Evolutionary conservation across 768 basidiomycete species (phyloP), one percentile per base, ranked within the genome.

Genomic region (Suillus subalutaceus): DNA sequence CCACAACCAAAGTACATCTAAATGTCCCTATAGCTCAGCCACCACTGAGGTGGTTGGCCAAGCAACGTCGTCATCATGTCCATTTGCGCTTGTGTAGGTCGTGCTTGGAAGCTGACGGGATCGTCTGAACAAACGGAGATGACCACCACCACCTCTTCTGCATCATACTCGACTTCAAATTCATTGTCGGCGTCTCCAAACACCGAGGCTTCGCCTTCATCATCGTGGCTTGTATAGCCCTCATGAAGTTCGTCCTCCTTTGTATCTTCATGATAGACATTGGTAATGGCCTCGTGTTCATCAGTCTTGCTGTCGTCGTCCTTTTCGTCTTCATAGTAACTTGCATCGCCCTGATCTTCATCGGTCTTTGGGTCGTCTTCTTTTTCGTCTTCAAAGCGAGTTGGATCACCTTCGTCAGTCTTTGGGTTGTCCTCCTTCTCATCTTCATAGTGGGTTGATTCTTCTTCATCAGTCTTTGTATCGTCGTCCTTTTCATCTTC

Each of bases 51-150:
- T 12, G 26, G 26, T 20, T 41, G 40, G 26, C 18, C 5, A 26
- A 60, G 40, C 26, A 43, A 60, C 10, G 26, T 12, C 18, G 59
- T 32, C 59, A 60, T 30, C 41, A 30, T 30, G 41, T 60, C 59
- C 40, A 60, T 41, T 16, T 60, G 37, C 5, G 30, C 23, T 40
- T 41, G 41, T 12, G 40, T 20, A 18, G 59, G 59, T 30, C 26
- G 59, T 41, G 40, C 40, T 43, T 30, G 59, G 6, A 60, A 60
- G 59, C 18, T 43, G 41, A 12, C 16, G 16, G 58, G 38, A 41
- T 59, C 26, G 6, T 59, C 10, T 10, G 59, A 60, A 13, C 59
- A 60, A 10, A 60, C 59, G 15, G 59, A 41, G 41, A 60, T 30
- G 18, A 60, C 12, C 18, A 60, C 16, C 18, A 20, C 40, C 26